phyloP scores from a whole-genome alignment of 345 rosid species.

The Laguncularia racemosa region DNA sequence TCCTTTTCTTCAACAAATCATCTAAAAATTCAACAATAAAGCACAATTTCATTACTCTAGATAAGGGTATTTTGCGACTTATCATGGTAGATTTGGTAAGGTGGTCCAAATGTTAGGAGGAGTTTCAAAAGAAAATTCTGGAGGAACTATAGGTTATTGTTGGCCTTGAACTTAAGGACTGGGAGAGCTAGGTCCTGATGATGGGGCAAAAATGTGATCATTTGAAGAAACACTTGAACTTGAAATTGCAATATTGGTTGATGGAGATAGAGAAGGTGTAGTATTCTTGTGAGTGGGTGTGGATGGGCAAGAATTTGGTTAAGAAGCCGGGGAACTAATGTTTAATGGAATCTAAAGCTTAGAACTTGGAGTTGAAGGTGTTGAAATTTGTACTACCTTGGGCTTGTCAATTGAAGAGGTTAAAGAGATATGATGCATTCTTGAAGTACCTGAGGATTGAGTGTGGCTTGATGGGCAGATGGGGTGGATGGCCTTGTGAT shows the following conservation, averaged over 20 bases:
- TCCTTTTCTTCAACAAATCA: too few species aligned
- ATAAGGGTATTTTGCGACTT: too few species aligned
- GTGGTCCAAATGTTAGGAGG: constrained; percentile 91
- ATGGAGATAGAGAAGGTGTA: constrained; percentile 38
- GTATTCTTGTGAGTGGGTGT: constrained; percentile 82
- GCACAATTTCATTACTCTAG: too few species aligned
- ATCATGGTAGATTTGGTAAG: constrained; percentile 84
- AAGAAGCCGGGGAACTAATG: constrained; percentile 37
- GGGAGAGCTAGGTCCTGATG: constrained; percentile 87
- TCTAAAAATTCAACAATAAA: too few species aligned
- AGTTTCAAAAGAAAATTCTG: constrained; percentile 79
- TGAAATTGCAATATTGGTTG: constrained; percentile 37
- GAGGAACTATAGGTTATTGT: constrained; percentile 68
- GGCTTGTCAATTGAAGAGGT: constrained; percentile 44
- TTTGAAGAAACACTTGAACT: constrained; percentile 52
- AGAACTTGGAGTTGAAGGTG: constrained; percentile 83
- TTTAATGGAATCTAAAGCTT: constrained; percentile 66
- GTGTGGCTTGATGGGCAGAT: constrained; percentile 39
- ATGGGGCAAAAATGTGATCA: constrained; percentile 48
- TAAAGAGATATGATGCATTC: constrained; percentile 51
- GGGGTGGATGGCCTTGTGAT: constrained; percentile 89
- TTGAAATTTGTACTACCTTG: constrained; percentile 50
- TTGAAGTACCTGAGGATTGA: constrained; percentile 75
- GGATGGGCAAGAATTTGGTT: constrained; percentile 79
- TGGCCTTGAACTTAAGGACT: constrained; percentile 56